Conservation (phyloP, 2,329 filamentous ascomycete genomes). For the Aspergillus texensis region DNA sequence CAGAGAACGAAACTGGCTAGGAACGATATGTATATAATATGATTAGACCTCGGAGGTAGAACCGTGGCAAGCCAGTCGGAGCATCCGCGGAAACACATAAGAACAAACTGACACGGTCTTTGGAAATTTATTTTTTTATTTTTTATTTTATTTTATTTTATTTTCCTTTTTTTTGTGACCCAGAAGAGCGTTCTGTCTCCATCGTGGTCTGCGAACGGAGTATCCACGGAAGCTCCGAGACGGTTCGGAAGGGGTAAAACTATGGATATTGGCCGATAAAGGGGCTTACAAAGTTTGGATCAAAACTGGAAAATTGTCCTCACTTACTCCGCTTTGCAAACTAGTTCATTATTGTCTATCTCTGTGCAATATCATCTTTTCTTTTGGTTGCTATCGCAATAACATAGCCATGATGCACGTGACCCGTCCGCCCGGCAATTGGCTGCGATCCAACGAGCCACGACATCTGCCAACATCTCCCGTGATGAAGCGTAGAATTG, state of each 20-base stretch:
- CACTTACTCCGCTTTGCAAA: not conserved
- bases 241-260: not conserved
- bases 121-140: too few relatives aligned
- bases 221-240: constrained; percentile 29
- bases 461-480: not conserved
- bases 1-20: not conserved
- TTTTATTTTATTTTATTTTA: too few relatives aligned
- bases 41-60: too few relatives aligned
- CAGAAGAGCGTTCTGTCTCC: too few relatives aligned
- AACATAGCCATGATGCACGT: not conserved
- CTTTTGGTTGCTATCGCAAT: not conserved
- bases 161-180: not conserved
- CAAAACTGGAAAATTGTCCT: not conserved
- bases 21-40: not conserved
- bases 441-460: not conserved
- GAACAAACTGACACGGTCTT: too few relatives aligned
- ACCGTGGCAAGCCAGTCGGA: not conserved
- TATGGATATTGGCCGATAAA: not conserved
- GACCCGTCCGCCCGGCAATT: not conserved
- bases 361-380: not conserved
- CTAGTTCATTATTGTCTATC: not conserved
- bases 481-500: constrained; percentile 28
- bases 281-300: too few relatives aligned
- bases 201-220: constrained; percentile 15
- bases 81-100: not conserved